A percentile compares a stretch with the other conserved stretches of the same genome.
phyloP scores from a whole-genome alignment of 192 early-diverging fungal species.

The Diversispora eburnea region DNA sequence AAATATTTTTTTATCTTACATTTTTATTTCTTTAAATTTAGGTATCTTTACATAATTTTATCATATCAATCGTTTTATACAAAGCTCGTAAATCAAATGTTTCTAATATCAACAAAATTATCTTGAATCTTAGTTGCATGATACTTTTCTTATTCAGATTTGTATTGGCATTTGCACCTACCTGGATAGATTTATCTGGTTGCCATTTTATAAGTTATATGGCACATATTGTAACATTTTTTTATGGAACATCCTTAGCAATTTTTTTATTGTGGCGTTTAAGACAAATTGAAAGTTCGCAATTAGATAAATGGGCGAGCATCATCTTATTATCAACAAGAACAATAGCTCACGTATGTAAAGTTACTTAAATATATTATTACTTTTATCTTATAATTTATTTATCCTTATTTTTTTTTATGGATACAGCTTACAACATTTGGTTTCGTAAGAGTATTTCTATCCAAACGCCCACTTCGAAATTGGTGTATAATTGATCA shows the following conservation, averaged over 20 bases:
- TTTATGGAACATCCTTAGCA: neutral
- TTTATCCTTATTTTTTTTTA: neutral
- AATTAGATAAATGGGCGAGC: neutral
- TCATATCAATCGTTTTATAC: slow-evolving; percentile 1
- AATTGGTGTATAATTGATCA: neutral
- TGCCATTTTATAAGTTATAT: neutral
- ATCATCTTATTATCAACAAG: neutral
- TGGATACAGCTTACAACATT: neutral
- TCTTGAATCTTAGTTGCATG: neutral
- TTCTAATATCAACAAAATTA: slow-evolving; percentile 20
- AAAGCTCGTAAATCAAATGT: neutral
- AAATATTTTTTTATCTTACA: too few species aligned
- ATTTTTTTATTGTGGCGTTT: slow-evolving; percentile 22
- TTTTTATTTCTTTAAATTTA: neutral
- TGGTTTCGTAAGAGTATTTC: neutral
- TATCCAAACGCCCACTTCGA: neutral
- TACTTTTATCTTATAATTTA: neutral
- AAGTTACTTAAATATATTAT: neutral
- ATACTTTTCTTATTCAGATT: neutral
- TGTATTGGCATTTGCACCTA: too few species aligned
- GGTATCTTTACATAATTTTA: neutral
- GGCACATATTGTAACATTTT: neutral
- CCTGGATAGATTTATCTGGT: neutral
- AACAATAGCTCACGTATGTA: neutral
- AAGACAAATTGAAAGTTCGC: neutral